Evolutionary conservation across 1,284 basidiomycete genomes (phyloP), one percentile per base, ranked within the genome.

Genomic region (Apiotrichum gracile): DNA sequence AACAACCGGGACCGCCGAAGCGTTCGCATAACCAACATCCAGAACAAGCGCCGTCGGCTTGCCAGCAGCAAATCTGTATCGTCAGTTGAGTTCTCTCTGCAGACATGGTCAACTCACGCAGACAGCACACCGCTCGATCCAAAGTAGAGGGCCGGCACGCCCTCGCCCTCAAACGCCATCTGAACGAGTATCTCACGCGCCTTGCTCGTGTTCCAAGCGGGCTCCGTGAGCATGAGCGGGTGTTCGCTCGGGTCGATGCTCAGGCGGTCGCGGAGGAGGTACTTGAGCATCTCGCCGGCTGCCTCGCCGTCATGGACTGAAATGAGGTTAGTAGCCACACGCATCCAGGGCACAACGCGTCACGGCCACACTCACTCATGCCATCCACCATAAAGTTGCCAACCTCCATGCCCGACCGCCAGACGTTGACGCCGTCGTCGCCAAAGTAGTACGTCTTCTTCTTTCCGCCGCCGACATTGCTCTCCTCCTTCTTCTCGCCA

Each of bases 41-140:
- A 99, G 85, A 0, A 98, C 88, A 46, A 98, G 79, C 4, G 94
- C 92, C 27, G 93, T 93, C 1, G 92, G 92, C 74, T 93, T 96
- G 33, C 96, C 94, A 45, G 93, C 87, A 12, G 94, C 90, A 72
- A 99, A 99, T 5, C 43, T 45, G 19, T 12, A 19, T n/a, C n/a
- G 26, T 43, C 27, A 43, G 26, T n/a, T 2, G 90, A 92, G 47
- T 26, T 26, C n/a, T n/a, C n/a, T n/a, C n/a, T n/a, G n/a, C n/a
- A n/a, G 5, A 22, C 19, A 40, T 21, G 4, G 21, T 19, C 6
- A 38, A 27, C 75, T 93, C 31, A 45, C 86, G 92, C 88, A 72
- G 90, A 94, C 49, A 98, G 78, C 16, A 98, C 94, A n/a, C 89
- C 87, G 24, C 88, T 87, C 69, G 97, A 97, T 31, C 94, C 92